phyloP scores from a whole-genome alignment of 2,329 filamentous ascomycete genomes.

The Microdochium bolleyi region DNA sequence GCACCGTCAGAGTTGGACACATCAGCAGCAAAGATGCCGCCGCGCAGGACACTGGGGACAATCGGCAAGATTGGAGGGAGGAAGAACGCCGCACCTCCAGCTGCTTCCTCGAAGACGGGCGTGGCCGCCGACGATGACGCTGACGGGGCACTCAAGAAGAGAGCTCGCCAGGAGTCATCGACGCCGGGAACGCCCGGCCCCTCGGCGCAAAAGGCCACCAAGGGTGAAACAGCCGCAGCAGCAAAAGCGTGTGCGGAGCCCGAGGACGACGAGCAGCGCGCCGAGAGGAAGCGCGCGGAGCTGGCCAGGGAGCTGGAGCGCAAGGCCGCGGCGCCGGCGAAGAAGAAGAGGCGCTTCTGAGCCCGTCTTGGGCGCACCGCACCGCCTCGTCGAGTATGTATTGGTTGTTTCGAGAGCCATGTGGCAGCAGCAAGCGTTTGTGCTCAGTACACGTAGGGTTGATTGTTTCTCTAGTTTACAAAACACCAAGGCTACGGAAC shows the following conservation, averaged over 20 bases:
- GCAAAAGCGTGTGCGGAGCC: constrained; percentile 20
- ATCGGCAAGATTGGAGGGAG: constrained; percentile 10
- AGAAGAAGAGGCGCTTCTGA: constrained; percentile 50
- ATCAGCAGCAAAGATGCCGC: neutral
- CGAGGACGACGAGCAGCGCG: constrained; percentile 29
- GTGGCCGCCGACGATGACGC: neutral
- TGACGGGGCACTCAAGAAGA: neutral
- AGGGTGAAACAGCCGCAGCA: constrained; percentile 18
- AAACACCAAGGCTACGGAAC: no score
- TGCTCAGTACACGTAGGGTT: no score
- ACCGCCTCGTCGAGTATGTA: no score
- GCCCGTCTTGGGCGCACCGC: no score
- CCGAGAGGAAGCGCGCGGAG: constrained; percentile 42
- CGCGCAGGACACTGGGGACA: constrained; percentile 7
- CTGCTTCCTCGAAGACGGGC: neutral
- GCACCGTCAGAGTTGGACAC: neutral
- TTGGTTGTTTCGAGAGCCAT: no score
- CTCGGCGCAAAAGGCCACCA: constrained; percentile 12
- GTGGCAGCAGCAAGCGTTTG: no score
- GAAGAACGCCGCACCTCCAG: constrained; percentile 1
- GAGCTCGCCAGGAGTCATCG: neutral
- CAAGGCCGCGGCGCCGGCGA: constrained; percentile 39
- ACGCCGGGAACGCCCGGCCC: neutral
- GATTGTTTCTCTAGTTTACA: no score
- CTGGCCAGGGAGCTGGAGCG: constrained; percentile 40